Base-by-base conservation (phyloP, 345 rosid species). In the Eucalyptus guilfoylei region DNA sequence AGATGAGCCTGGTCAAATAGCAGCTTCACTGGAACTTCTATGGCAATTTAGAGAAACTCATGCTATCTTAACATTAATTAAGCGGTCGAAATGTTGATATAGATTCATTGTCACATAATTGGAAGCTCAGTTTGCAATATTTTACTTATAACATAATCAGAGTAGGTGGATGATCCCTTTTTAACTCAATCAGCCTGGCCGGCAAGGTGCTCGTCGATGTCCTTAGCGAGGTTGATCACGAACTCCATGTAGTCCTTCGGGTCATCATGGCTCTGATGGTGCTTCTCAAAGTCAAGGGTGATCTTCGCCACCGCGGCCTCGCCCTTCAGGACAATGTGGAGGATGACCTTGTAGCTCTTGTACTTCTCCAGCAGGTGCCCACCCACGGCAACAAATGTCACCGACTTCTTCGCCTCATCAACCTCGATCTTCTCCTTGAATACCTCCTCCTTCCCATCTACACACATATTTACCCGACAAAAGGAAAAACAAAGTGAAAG, bases 351-450 rank as follows among this genome's bases (percentile, higher is more conserved):
- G 50, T 54, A 92, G 81, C 89, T 89, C 92, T 88, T 91, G 88
- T 83, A 90, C 49, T 86, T 72, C 47, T 91, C 91, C 55, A 93
- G 80, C 26, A 86, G 24, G 88, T 93, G 81, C n/a, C 92, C 94
- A 44, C 42, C 94, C 11, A 91, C 64, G 26, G 85, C 91, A 34
- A 32, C 81, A 24, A 89, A 2, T 4, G n/a, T 86, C 28, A 89
- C 89, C 8, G 49, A 14, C 83, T 88, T 91, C 14, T 52, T 91
- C 30, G 54, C 89, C 7, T 90, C 93, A 12, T 93, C 94, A 21
- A 91, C 44, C 34, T 91, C 90, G 11, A 88, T 34, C 80, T 85
- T 91, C 88, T 93, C 94, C 85, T 91, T 91, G 52, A 86, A 90
- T 8, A 54, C 72, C 69, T 91, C 90, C 45, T 16, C 47, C 85